Conservation (phyloP, 352 stramenopile species). For the Globisporangium abappressorium region DNA sequence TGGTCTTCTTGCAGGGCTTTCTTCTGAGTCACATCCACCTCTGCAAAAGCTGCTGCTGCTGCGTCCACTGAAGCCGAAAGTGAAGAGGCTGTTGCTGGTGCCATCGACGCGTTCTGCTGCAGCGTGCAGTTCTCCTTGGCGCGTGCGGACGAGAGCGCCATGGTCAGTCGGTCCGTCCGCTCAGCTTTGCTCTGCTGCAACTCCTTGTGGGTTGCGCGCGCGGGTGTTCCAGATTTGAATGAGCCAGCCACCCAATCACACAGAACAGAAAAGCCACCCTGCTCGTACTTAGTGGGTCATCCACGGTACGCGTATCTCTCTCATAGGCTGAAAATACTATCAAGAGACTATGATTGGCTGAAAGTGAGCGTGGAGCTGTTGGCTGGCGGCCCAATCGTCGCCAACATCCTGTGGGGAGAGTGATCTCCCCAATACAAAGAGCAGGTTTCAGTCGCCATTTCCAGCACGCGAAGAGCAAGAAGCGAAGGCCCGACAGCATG, state of each 20-base stretch:
- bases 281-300: constrained; percentile 2
- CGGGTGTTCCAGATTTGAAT: constrained; percentile 9
- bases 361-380: constrained; percentile 12
- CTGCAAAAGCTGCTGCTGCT: neutral
- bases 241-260: neutral
- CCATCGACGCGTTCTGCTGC: neutral
- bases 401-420: neutral
- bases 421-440: neutral
- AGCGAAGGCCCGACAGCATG: constrained; percentile 57
- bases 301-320: neutral
- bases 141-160: constrained; percentile 5
- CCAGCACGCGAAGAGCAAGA: neutral
- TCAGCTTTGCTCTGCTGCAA: neutral
- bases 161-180: neutral
- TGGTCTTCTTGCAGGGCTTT: neutral
- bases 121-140: constrained; percentile 12
- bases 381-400: constrained; percentile 14
- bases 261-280: neutral
- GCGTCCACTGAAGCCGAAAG: neutral
- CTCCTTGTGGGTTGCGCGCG: neutral
- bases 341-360: neutral
- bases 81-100: too few relatives aligned
- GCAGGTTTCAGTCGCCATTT: constrained; percentile 1
- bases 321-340: constrained; percentile 2
- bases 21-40: neutral